Evolutionary conservation across 345 rosid genomes (phyloP).

Genomic region (Angophora floribunda): DNA sequence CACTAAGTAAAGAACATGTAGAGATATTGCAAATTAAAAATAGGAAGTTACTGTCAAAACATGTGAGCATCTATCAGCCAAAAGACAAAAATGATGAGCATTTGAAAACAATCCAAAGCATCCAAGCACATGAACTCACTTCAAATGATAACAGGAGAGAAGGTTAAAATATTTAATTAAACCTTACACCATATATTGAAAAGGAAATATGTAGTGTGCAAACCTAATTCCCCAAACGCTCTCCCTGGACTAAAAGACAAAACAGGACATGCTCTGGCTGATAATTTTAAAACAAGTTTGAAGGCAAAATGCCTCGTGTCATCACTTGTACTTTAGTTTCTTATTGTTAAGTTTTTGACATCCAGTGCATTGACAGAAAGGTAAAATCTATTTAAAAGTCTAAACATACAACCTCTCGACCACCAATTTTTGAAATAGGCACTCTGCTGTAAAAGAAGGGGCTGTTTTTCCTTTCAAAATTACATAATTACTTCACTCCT

Average conservation of each 20-base stretch:
- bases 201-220: background rate
- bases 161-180: background rate
- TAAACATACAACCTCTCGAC: background rate
- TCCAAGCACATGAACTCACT: background rate
- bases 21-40: background rate
- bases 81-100: background rate
- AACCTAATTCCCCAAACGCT: background rate
- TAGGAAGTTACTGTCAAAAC: background rate
- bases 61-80: background rate
- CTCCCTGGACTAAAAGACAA: background rate
- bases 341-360: background rate
- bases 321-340: background rate
- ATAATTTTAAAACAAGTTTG: background rate
- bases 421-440: background rate
- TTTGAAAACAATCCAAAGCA: background rate
- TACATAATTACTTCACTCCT: background rate
- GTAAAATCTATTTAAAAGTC: background rate
- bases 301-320: background rate
- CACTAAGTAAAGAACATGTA: conserved; percentile 32
- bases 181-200: background rate
- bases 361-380: background rate
- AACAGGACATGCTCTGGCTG: background rate
- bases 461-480: background rate
- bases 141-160: background rate
- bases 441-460: background rate